A percentile compares a stretch with the other conserved stretches of the same genome.
Conservation (phyloP, 257 asterid species). For the Petunia secreta region DNA sequence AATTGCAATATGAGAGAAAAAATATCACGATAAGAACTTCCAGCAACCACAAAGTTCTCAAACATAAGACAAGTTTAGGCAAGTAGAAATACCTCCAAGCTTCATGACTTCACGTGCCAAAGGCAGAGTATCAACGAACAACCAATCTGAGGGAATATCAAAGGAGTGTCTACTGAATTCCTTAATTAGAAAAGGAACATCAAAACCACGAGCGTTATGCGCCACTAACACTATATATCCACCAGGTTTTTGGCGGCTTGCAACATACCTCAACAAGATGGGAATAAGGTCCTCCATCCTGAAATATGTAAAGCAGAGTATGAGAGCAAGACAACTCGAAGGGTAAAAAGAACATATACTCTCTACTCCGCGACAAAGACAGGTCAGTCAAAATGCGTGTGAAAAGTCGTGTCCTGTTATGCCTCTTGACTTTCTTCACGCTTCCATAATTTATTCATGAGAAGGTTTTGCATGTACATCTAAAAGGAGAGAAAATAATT, state of each 20-base stretch:
- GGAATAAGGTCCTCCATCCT: constrained; percentile 98
- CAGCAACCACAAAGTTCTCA: not conserved
- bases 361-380: not conserved
- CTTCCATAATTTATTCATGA: not conserved
- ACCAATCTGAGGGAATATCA: constrained; percentile 77
- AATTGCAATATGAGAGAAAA: constrained; percentile 26
- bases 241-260: constrained; percentile 79
- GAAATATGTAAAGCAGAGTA: constrained; percentile 34
- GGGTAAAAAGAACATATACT: not conserved
- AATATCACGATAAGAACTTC: constrained; percentile 15
- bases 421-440: not conserved
- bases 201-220: constrained; percentile 77
- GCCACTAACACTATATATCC: constrained; percentile 80
- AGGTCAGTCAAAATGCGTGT: not conserved
- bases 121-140: constrained; percentile 70
- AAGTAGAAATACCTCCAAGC: constrained; percentile 53
- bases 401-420: not conserved
- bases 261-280: constrained; percentile 58
- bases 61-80: not conserved
- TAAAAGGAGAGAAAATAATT: not conserved
- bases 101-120: constrained; percentile 71
- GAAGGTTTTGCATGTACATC: not conserved
- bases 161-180: constrained; percentile 71
- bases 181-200: constrained; percentile 73
- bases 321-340: constrained; percentile 22